Evolutionary conservation across 208 protist species (phyloP), one percentile per base, ranked within the genome.

Genomic region (Leptomonas pyrrhocoris): DNA sequence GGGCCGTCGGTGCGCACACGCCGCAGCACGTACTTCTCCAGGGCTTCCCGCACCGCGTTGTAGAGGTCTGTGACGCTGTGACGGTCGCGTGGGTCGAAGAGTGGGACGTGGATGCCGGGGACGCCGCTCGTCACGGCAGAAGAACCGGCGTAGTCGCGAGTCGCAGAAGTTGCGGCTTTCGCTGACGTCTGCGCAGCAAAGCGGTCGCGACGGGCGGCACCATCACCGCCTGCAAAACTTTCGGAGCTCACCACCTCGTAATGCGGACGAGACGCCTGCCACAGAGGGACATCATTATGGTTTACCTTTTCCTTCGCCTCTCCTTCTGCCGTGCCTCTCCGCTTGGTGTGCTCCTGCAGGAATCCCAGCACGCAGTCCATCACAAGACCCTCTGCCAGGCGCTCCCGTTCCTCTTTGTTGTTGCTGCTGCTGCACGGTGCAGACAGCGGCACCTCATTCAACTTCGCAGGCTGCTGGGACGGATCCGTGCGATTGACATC

Each of bases 1-100:
- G 40, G 13, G 58, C 42, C 40, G 19, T 67, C 19, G 19, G 73
- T 65, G 16, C 71, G 62, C 8, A 96, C 80, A 34, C 88, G 88
- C 16, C 75, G 70, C 30, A 83, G 71, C 23, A 96, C 81, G 70
- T 96, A 96, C 66, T 86, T 89, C 9, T 77, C 63, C 19, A 96
- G 58, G 8, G 77, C 86, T 15, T 83, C 62, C 11, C 83, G 51
- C 16, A 88, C 70, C 15, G 71, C 76, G 59, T 85, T 64, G 67
- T 81, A 88, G 34, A 96, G 79, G 19, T 80, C 78, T 5, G 67
- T 66, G 43, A 71, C 76, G 28, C 72, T 77, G 23, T 77, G 72
- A 5, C 59, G 65, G 27, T 77, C 72, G 18, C 65, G 72, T 7
- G 72, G 72, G 57, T 77, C 72, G 58, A 77, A 77, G 43, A 77